Evolutionary conservation across 352 stramenopile species (phyloP).

Genomic region (Globisporangium paddicum): DNA sequence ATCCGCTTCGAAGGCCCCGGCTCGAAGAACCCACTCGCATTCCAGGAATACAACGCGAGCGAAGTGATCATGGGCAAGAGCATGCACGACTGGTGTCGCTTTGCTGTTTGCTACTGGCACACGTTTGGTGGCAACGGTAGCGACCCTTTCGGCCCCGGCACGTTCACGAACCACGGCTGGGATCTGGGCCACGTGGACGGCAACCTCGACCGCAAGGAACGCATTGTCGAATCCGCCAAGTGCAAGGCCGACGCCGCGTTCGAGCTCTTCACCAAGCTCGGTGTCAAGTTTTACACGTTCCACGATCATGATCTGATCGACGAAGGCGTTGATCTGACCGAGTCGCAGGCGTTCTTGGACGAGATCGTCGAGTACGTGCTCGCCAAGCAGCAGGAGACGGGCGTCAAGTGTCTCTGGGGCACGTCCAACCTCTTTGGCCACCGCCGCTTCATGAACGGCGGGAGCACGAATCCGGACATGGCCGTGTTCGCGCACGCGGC

Average conservation of each 20-base stretch:
- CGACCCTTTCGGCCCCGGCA: constrained; percentile 31
- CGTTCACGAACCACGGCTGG: constrained; percentile 36
- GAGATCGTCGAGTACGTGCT: constrained; percentile 41
- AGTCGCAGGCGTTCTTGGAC: constrained; percentile 30
- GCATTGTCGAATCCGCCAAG: constrained; percentile 65
- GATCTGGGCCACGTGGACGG: constrained; percentile 23
- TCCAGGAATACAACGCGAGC: constrained; percentile 74
- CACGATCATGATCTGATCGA: constrained; percentile 79
- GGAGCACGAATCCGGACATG: constrained; percentile 80
- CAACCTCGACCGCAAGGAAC: constrained; percentile 34
- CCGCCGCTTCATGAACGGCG: constrained; percentile 83
- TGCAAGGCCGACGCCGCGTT: constrained; percentile 78
- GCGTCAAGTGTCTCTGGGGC: constrained; percentile 75
- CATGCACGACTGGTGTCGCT: constrained; percentile 67
- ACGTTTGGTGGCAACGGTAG: constrained; percentile 30
- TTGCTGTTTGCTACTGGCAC: constrained; percentile 65
- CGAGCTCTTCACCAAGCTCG: constrained; percentile 85
- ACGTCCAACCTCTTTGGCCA: constrained; percentile 82
- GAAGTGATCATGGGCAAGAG: constrained; percentile 72
- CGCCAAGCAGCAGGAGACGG: constrained; percentile 63
- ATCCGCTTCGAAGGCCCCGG: constrained; percentile 56
- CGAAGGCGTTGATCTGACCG: constrained; percentile 50
- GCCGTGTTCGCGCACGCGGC: constrained; percentile 72
- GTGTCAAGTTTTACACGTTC: constrained; percentile 83
- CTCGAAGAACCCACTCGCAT: constrained; percentile 49